These are phyloP conservation scores for Solanum chmielewskii DNA, from an alignment of 257 asterid genomes.

Conservation along the genomic window DNA sequence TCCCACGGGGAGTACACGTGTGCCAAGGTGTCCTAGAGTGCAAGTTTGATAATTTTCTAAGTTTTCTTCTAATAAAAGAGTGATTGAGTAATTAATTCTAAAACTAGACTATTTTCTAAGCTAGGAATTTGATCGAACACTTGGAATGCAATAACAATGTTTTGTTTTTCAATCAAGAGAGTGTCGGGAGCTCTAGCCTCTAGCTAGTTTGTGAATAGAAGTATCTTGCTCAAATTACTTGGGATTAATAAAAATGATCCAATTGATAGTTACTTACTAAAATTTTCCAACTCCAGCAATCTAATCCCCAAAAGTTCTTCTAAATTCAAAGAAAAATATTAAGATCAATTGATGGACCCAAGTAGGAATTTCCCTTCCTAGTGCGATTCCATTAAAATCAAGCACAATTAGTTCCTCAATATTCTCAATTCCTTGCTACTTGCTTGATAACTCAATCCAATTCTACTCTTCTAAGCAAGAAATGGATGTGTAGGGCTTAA, in stretches of 20 bases:
- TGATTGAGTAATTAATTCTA: not conserved
- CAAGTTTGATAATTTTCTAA: not conserved
- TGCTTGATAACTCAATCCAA: not conserved
- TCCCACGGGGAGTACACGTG: not conserved
- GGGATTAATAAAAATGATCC: not conserved
- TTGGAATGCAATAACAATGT: not conserved
- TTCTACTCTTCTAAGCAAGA: not conserved
- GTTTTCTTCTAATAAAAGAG: not conserved
- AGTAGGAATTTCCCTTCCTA: not conserved
- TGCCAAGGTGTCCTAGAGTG: not conserved
- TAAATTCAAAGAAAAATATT: not conserved
- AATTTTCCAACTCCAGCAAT: not conserved
- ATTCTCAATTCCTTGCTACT: not conserved
- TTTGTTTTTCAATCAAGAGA: not conserved
- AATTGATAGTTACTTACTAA: not conserved
- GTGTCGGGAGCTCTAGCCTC: not conserved
- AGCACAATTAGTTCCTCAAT: not conserved
- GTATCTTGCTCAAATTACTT: not conserved
- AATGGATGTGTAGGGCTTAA: not conserved
- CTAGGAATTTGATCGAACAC: not conserved
- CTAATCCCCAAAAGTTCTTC: not conserved
- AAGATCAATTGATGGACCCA: not conserved
- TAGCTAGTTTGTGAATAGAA: not conserved
- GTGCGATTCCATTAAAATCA: not conserved
- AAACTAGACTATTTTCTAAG: not conserved